Conservation (phyloP, 2,329 filamentous ascomycete species). For the Cryphonectria japonica region DNA sequence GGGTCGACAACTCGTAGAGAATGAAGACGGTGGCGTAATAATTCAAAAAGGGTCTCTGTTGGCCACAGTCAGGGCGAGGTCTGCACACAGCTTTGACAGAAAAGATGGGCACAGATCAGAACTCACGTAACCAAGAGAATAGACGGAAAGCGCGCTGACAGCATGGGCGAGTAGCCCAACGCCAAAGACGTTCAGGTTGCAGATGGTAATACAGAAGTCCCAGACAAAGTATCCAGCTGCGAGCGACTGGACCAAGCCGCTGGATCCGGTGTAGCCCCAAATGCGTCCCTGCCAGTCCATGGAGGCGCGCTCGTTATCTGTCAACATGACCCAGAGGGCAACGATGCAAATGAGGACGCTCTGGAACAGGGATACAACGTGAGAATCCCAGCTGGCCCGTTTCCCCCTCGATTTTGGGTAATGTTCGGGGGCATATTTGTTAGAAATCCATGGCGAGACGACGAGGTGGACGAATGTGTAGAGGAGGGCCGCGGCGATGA, state of each 20-base stretch:
- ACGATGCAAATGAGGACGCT: slow-evolving; percentile 71
- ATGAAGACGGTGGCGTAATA: slow-evolving; percentile 82
- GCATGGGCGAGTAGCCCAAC: slow-evolving; percentile 79
- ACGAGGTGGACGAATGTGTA: slow-evolving; percentile 71
- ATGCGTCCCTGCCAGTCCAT: slow-evolving; percentile 72
- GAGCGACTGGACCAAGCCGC: slow-evolving; percentile 74
- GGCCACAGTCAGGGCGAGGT: background rate
- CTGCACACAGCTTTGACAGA: background rate
- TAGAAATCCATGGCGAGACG: slow-evolving; percentile 70
- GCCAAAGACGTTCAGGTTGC: slow-evolving; percentile 73
- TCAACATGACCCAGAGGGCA: slow-evolving; percentile 73
- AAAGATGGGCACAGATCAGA: too few relatives aligned
- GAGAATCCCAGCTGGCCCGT: slow-evolving; percentile 81
- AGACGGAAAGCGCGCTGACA: slow-evolving; percentile 72
- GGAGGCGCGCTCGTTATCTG: slow-evolving; percentile 67
- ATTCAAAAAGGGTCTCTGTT: slow-evolving; percentile 79
- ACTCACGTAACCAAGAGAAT: slow-evolving; percentile 79
- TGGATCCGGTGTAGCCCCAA: slow-evolving; percentile 76
- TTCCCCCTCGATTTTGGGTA: slow-evolving; percentile 69
- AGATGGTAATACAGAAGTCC: slow-evolving; percentile 73
- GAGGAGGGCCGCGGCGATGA: slow-evolving; percentile 65
- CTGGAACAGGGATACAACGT: slow-evolving; percentile 83
- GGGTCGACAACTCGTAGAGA: slow-evolving; percentile 83
- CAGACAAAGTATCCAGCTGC: slow-evolving; percentile 84
- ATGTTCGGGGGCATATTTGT: slow-evolving; percentile 61